Evolutionary conservation across 179 eudicot species (phyloP).

Genomic region (Spinacia oleracea): DNA sequence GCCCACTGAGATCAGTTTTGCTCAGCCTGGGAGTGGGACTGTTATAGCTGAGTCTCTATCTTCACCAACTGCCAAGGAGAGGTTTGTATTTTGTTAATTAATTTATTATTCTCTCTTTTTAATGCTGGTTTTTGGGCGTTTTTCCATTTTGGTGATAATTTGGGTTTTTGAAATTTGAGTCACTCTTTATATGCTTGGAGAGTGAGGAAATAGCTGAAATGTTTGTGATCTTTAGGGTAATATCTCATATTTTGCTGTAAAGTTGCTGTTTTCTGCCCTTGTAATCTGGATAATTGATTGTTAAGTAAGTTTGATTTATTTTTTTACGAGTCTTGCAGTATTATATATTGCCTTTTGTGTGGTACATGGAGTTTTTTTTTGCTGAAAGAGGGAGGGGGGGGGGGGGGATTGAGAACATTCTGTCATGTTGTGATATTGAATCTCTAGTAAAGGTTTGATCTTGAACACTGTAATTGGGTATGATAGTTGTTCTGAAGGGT

Average conservation of each 20-base stretch:
- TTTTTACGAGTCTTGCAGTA: background rate
- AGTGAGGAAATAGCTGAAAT: background rate
- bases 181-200: background rate
- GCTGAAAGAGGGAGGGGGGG: background rate
- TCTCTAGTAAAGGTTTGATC: slow-evolving; percentile 4
- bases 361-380: background rate
- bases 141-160: too few relatives aligned
- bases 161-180: background rate
- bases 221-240: background rate
- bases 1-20: slow-evolving; percentile 44
- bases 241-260: background rate
- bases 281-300: background rate
- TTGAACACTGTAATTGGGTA: background rate
- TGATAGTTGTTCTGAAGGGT: background rate
- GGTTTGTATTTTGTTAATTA: slow-evolving; percentile 26
- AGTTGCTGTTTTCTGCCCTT: background rate
- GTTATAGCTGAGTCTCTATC: slow-evolving; percentile 22
- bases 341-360: background rate
- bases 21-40: slow-evolving; percentile 33
- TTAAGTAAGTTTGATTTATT: background rate
- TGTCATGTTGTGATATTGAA: background rate
- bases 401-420: background rate
- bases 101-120: background rate
- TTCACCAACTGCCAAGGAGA: slow-evolving; percentile 36
- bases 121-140: background rate